These are phyloP conservation scores for Zygosaccharomyces sapae DNA, from an alignment of 1,139 yeast species.

Conservation along the genomic window DNA sequence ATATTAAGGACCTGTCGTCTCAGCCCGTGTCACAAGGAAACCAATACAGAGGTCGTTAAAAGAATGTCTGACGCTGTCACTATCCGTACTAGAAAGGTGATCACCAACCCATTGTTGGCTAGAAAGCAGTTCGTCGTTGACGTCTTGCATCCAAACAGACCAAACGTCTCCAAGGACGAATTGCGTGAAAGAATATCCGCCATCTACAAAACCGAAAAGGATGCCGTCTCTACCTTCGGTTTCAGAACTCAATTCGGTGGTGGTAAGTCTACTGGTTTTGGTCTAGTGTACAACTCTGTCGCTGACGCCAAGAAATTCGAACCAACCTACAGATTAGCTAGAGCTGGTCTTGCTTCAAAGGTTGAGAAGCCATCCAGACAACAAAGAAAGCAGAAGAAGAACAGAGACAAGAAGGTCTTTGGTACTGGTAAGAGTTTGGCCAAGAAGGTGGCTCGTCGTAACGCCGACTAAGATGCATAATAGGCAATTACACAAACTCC, in stretches of 20 bases:
- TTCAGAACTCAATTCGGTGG: constrained; percentile 99
- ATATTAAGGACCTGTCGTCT: background rate
- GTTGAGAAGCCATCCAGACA: constrained; percentile 98
- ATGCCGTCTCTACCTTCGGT: constrained; percentile 97
- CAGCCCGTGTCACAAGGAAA: constrained; percentile 4
- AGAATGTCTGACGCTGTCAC: constrained; percentile 84
- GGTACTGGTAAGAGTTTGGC: constrained; percentile 97
- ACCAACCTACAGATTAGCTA: constrained; percentile 98
- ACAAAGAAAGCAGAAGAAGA: constrained; percentile 99
- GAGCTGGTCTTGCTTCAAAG: constrained; percentile 96
- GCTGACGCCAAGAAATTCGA: constrained; percentile 98
- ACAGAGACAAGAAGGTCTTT: constrained; percentile 98
- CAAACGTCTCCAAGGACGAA: constrained; percentile 99
- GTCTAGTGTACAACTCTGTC: constrained; percentile 96
- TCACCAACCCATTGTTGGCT: constrained; percentile 98
- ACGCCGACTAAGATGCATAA: constrained; percentile 39
- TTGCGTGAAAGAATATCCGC: constrained; percentile 96
- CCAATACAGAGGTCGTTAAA: constrained; percentile 4
- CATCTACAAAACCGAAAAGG: constrained; percentile 97
- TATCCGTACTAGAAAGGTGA: constrained; percentile 99
- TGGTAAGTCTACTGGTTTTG: constrained; percentile 99
- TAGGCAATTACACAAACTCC: constrained; percentile 8
- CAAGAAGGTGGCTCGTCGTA: constrained; percentile 72
- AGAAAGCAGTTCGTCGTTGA: constrained; percentile 99
- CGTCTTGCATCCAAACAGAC: constrained; percentile 99